Percentiles rank a stretch among this genome's conserved stretches.
phyloP scores from a whole-genome alignment of 768 basidiomycete species.

The Mycena metata region DNA sequence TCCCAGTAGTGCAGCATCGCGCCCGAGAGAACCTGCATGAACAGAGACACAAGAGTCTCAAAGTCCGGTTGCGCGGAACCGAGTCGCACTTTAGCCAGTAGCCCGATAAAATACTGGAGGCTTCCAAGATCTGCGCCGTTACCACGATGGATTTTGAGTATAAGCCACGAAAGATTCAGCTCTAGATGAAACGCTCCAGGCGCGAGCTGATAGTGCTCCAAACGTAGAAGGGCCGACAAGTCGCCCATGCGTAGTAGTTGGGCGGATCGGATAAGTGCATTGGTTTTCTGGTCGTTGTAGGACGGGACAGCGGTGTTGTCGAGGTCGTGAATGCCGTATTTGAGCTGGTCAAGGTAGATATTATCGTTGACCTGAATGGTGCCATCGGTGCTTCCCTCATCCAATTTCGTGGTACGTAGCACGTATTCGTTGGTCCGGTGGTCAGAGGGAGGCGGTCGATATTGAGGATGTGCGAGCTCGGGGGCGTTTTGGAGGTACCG shows the following conservation, averaged over 20 bases:
- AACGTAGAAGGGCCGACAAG: constrained; percentile 15
- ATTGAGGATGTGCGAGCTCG: neutral
- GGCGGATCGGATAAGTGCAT: constrained; percentile 27
- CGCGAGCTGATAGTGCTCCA: constrained; percentile 31
- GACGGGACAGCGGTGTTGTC: constrained; percentile 22
- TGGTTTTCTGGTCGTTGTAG: constrained; percentile 25
- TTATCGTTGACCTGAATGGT: constrained; percentile 31
- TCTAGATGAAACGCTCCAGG: constrained; percentile 38
- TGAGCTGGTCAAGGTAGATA: constrained; percentile 34
- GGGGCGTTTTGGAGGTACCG: neutral
- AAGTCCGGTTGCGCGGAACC: constrained; percentile 39
- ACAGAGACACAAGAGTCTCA: constrained; percentile 32
- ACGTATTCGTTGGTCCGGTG: constrained; percentile 26
- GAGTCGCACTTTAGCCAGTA: constrained; percentile 36
- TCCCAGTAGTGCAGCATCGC: constrained; percentile 36
- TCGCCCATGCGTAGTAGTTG: constrained; percentile 22
- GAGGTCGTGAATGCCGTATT: constrained; percentile 9
- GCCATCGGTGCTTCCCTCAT: constrained; percentile 29
- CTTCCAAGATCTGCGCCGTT: constrained; percentile 32
- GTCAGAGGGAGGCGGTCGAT: constrained; percentile 17
- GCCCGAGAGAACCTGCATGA: constrained; percentile 36
- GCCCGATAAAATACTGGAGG: constrained; percentile 36
- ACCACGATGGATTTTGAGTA: constrained; percentile 19
- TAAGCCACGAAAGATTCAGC: constrained; percentile 39
- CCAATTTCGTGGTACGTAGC: constrained; percentile 19